Conservation (phyloP, 1,284 basidiomycete species). For the Apiotrichum mycotoxinovorans region DNA sequence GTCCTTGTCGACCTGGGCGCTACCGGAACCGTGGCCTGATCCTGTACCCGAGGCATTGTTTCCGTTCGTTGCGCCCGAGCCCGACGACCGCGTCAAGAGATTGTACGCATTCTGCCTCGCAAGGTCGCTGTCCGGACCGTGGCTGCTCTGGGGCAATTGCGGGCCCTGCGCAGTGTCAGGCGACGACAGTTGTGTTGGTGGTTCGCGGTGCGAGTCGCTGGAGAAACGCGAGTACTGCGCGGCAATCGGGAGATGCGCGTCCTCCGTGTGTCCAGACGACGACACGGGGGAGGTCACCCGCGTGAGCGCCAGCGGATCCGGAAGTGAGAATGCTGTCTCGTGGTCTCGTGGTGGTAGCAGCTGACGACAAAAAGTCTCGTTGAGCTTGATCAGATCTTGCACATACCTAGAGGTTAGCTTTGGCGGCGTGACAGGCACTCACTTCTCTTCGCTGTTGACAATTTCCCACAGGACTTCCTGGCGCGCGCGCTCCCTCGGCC, state of each 20-base stretch:
- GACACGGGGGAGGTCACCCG: constrained; percentile 27
- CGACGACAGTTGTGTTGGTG: constrained; percentile 5
- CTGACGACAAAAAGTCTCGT: constrained; percentile 85
- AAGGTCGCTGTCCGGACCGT: constrained; percentile 1
- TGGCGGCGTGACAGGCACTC: constrained; percentile 42
- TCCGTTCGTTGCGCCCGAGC: neutral
- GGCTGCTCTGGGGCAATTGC: neutral
- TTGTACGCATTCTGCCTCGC: constrained; percentile 38
- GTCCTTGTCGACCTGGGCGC: neutral
- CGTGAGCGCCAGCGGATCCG: constrained; percentile 22
- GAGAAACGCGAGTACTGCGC: constrained; percentile 61
- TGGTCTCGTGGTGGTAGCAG: constrained; percentile 69
- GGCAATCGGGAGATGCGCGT: constrained; percentile 80
- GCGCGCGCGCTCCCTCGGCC: constrained; percentile 85
- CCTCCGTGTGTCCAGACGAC: constrained; percentile 32
- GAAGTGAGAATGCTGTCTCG: constrained; percentile 56
- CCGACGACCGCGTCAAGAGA: constrained; percentile 26
- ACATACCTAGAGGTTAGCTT: constrained; percentile 71
- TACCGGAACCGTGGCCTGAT: neutral
- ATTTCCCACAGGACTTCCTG: constrained; percentile 99
- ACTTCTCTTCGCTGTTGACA: constrained; percentile 94
- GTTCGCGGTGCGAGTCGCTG: constrained; percentile 12
- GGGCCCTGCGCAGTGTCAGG: constrained; percentile 1
- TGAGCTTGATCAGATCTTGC: constrained; percentile 79
- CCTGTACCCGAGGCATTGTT: neutral